Evolutionary conservation across 148 eudicot species (phyloP).

Genomic region (Amaranthus cruentus): DNA sequence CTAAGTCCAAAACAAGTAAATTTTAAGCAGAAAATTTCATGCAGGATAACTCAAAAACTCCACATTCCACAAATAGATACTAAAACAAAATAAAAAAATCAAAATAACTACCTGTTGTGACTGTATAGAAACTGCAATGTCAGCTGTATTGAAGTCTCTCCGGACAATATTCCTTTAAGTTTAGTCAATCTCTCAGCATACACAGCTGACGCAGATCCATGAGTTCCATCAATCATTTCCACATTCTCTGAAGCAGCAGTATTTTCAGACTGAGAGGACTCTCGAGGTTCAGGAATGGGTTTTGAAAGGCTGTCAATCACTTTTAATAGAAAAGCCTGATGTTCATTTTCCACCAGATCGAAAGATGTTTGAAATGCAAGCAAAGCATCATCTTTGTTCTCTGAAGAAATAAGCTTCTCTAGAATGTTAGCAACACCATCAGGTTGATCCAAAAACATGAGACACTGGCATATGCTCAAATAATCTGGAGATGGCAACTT

Average conservation of each 20-base stretch:
- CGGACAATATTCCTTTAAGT: slow-evolving; percentile 81
- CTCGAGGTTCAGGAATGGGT: slow-evolving; percentile 45
- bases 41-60: background rate
- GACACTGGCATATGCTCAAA: slow-evolving; percentile 89
- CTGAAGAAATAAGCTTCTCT: slow-evolving; percentile 70
- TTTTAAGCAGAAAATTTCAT: background rate
- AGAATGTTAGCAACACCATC: slow-evolving; percentile 74
- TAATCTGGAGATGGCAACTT: slow-evolving; percentile 85
- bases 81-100: background rate
- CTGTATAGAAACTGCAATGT: slow-evolving; percentile 85
- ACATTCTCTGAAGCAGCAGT: slow-evolving; percentile 57
- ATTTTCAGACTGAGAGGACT: slow-evolving; percentile 43
- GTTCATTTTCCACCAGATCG: slow-evolving; percentile 98
- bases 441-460: slow-evolving; percentile 84
- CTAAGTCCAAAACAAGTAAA: slow-evolving; percentile 29
- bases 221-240: slow-evolving; percentile 66
- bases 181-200: slow-evolving; percentile 71
- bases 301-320: slow-evolving; percentile 65
- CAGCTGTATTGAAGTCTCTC: slow-evolving; percentile 92
- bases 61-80: background rate
- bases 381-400: slow-evolving; percentile 70
- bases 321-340: slow-evolving; percentile 83
- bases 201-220: slow-evolving; percentile 23
- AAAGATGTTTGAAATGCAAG: slow-evolving; percentile 90
- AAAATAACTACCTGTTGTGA: slow-evolving; percentile 70